Evolutionary conservation across 176 grass and related monocot genomes (phyloP).

Genomic region (Poa pratensis): DNA sequence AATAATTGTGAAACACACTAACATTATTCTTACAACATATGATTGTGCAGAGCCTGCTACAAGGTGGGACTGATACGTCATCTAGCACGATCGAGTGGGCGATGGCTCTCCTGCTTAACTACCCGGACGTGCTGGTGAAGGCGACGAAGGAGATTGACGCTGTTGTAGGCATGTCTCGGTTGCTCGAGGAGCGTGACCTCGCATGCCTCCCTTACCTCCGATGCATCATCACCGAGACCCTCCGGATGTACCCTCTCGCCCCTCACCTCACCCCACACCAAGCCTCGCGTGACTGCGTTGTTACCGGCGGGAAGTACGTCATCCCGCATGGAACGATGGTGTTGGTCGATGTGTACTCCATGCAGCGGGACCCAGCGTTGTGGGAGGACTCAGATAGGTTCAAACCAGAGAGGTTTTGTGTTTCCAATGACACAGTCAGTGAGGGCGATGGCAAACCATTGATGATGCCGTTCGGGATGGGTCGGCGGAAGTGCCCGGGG

Average conservation of each 20-base stretch:
- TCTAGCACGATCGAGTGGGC: conserved; percentile 56
- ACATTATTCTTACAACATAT: not conserved
- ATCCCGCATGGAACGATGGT: conserved; percentile 42
- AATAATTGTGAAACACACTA: not conserved
- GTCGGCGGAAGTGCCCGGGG: conserved; percentile 50
- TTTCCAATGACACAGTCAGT: too few relatives aligned
- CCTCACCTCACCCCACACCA: conserved; percentile 35
- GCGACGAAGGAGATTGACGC: conserved; percentile 40
- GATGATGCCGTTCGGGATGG: conserved; percentile 70
- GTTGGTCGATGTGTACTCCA: conserved; percentile 49
- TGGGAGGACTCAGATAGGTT: conserved; percentile 46
- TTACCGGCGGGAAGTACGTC: not conserved
- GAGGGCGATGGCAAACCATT: not conserved
- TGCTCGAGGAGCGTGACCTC: conserved; percentile 57
- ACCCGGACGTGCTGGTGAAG: not conserved
- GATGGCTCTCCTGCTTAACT: conserved; percentile 62
- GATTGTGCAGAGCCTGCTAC: conserved; percentile 42
- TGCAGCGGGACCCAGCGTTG: conserved; percentile 33
- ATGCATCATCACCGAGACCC: conserved; percentile 48
- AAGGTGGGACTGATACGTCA: conserved; percentile 53
- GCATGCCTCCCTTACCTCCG: conserved; percentile 51
- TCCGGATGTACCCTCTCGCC: conserved; percentile 35
- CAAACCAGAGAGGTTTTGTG: conserved; percentile 46
- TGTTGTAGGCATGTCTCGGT: conserved; percentile 30
- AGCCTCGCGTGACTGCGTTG: not conserved